Percentiles rank a stretch among this genome's conserved stretches.
Conservation (phyloP, 108 stramenopile species). For the Ochromonas danica region DNA sequence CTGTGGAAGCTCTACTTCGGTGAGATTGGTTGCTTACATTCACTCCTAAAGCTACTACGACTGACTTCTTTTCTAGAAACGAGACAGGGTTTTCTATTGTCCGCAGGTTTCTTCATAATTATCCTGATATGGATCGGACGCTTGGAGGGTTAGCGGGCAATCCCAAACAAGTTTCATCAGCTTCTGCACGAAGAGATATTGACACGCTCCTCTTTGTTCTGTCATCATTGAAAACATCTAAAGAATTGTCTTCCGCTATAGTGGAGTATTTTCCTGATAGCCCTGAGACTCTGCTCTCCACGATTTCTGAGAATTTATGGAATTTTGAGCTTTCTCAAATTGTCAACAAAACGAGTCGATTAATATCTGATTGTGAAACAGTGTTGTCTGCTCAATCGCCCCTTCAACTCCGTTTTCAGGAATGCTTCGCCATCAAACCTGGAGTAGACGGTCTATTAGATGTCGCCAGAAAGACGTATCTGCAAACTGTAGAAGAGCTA, state of each 20-base stretch:
- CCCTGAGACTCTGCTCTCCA: background rate
- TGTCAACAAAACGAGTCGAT: slow-evolving; percentile 38
- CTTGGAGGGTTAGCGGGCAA: slow-evolving; percentile 41
- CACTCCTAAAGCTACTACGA: no score
- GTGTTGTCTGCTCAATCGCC: slow-evolving; percentile 40
- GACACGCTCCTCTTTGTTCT: slow-evolving; percentile 7
- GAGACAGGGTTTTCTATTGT: slow-evolving; percentile 29
- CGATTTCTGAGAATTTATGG: background rate
- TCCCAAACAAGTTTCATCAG: background rate
- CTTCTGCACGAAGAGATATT: slow-evolving; percentile 6
- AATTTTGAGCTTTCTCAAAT: background rate
- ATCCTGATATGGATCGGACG: slow-evolving; percentile 52
- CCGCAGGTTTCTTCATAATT: slow-evolving; percentile 34
- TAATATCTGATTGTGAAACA: no score
- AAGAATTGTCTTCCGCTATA: background rate
- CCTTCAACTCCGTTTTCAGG: slow-evolving; percentile 43
- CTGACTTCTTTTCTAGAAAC: background rate
- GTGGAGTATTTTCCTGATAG: background rate
- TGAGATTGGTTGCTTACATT: no score
- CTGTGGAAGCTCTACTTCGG: no score
- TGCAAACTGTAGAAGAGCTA: slow-evolving; percentile 54
- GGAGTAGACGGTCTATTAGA: slow-evolving; percentile 50
- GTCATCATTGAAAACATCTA: background rate
- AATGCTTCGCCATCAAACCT: slow-evolving; percentile 49
- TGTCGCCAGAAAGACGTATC: slow-evolving; percentile 48